Percentiles rank a stretch among this genome's conserved stretches.
phyloP scores from a whole-genome alignment of 2,329 filamentous ascomycete genomes.

The Venturiaceae sp. region DNA sequence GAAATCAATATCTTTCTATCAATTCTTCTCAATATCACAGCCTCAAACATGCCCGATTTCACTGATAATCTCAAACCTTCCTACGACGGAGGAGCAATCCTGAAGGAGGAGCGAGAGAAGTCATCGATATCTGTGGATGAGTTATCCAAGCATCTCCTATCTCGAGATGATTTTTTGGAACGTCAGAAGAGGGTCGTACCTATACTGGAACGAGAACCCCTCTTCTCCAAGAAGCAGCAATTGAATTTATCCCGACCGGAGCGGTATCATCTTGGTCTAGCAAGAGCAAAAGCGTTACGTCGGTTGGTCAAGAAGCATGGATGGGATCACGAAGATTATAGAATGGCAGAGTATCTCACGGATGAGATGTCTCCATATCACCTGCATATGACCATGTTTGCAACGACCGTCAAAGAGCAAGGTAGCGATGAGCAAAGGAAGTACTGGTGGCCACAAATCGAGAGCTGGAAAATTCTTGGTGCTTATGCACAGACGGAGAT shows the following conservation, averaged over 20 bases:
- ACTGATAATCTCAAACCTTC: conserved; percentile 38
- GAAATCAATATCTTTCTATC: background rate
- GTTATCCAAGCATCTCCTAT: conserved; percentile 36
- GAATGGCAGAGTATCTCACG: conserved; percentile 41
- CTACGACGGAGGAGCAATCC: conserved; percentile 34
- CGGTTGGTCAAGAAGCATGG: conserved; percentile 33
- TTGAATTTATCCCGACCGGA: conserved; percentile 42
- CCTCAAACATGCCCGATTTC: conserved; percentile 35
- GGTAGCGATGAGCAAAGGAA: conserved; percentile 35
- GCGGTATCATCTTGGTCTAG: conserved; percentile 42
- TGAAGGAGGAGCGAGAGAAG: conserved; percentile 33
- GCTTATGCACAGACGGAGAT: conserved; percentile 44
- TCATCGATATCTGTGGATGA: conserved; percentile 35
- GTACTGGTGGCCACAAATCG: conserved; percentile 40
- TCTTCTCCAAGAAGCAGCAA: conserved; percentile 41
- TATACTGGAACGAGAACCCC: conserved; percentile 34
- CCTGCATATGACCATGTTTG: conserved; percentile 42
- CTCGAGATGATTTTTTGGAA: conserved; percentile 36
- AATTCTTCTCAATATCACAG: background rate
- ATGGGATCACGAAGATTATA: conserved; percentile 41
- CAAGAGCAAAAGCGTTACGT: conserved; percentile 40
- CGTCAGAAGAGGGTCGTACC: conserved; percentile 36
- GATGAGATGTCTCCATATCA: conserved; percentile 45
- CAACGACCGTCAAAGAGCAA: conserved; percentile 41
- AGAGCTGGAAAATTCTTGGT: conserved; percentile 40